phyloP scores from a whole-genome alignment of 73 alveolate species.

The Symbiodinium natans region DNA sequence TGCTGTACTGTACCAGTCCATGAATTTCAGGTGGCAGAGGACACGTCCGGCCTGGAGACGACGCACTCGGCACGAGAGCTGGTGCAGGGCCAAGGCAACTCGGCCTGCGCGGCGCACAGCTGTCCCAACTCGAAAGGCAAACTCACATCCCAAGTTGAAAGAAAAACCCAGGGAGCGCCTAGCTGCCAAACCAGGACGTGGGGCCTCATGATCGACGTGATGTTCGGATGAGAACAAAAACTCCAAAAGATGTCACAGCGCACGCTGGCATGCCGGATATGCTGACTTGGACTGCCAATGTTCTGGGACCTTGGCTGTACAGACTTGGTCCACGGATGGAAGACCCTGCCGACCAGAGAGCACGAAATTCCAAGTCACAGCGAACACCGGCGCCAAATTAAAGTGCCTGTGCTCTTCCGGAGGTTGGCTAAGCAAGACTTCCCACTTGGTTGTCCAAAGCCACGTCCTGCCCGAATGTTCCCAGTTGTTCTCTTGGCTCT shows the following conservation, averaged over 20 bases:
- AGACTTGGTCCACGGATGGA: conserved; percentile 42
- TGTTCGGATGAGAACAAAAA: no score
- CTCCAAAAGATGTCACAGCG: no score
- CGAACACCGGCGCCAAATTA: no score
- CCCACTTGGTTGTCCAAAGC: conserved; percentile 63
- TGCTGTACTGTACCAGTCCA: no score
- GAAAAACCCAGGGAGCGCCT: conserved; percentile 11
- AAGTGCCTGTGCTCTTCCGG: conserved; percentile 47
- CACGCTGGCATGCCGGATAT: no score
- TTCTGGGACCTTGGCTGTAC: neutral
- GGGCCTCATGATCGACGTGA: neutral
- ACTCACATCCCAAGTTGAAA: neutral
- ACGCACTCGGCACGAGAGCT: conserved; percentile 53
- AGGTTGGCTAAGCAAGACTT: neutral
- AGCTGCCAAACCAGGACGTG: conserved; percentile 33
- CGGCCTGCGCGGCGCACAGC: no score
- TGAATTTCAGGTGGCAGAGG: no score
- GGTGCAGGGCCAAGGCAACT: conserved; percentile 27
- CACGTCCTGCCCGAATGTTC: conserved; percentile 13
- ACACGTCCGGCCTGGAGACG: no score
- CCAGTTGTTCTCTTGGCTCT: no score
- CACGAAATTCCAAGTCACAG: neutral
- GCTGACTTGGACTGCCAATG: no score
- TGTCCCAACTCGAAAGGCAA: no score
- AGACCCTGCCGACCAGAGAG: conserved; percentile 12